These are phyloP conservation scores for Hsuehochloa calcarea DNA, from an alignment of 176 grass and related monocot species.

Conservation along the genomic window DNA sequence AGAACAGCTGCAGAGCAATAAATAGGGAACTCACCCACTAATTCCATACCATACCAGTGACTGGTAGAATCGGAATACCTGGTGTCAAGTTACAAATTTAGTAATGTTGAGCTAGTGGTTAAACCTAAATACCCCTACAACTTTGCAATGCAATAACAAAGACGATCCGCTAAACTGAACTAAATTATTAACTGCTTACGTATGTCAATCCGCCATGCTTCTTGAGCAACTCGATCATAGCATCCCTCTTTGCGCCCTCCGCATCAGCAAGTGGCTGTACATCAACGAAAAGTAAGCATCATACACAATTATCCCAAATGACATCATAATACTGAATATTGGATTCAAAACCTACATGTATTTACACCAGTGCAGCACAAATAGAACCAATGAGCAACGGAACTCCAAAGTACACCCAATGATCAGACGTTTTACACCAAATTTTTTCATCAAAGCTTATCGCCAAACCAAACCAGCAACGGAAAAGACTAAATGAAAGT, in stretches of 20 bases:
- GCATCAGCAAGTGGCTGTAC: conserved; percentile 91
- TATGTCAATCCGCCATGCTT: conserved; percentile 78
- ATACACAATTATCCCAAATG: background rate
- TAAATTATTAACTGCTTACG: conserved; percentile 48
- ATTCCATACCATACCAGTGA: conserved; percentile 41
- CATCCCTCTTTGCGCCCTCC: conserved; percentile 77
- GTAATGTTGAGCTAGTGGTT: conserved; percentile 36
- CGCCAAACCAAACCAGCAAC: background rate
- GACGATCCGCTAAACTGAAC: conserved; percentile 1
- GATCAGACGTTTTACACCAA: background rate
- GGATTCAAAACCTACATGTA: background rate
- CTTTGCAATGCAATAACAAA: conserved; percentile 16
- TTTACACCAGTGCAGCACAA: background rate
- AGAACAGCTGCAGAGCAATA: conserved; percentile 39
- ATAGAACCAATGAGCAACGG: conserved; percentile 12
- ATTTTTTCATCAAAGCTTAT: conserved; percentile 3
- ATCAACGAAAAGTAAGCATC: conserved; percentile 23
- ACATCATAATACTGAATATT: background rate
- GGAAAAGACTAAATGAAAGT: background rate
- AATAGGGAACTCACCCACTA: conserved; percentile 50
- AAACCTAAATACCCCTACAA: conserved; percentile 24
- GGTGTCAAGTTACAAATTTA: conserved; percentile 48
- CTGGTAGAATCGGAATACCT: conserved; percentile 47
- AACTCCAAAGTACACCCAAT: background rate
- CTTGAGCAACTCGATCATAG: conserved; percentile 79